A percentile compares a stretch with the other conserved stretches of the same genome.
phyloP scores from a whole-genome alignment of 768 basidiomycete species.

The Boletus rufocinnamomeus region DNA sequence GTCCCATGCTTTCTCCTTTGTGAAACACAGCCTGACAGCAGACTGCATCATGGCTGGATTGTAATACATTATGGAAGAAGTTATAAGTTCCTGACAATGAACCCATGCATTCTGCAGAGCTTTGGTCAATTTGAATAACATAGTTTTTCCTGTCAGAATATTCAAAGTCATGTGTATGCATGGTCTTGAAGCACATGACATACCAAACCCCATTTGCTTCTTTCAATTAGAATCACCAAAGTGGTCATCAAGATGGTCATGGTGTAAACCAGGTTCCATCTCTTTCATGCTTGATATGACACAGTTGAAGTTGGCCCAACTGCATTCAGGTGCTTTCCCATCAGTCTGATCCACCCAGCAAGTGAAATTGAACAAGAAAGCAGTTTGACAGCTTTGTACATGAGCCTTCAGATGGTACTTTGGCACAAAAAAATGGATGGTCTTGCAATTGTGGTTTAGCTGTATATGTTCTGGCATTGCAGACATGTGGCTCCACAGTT shows the following conservation, averaged over 20 bases:
- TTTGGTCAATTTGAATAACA: not conserved
- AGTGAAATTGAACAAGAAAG: not conserved
- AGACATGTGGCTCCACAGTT: not conserved
- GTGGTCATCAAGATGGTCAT: slow-evolving; percentile 6
- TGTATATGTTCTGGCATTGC: not conserved
- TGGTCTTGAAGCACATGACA: too few relatives aligned
- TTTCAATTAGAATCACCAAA: slow-evolving; percentile 6
- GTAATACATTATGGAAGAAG: not conserved
- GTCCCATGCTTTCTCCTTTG: not conserved
- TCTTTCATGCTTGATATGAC: too few relatives aligned
- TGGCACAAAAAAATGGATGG: not conserved
- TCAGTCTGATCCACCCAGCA: too few relatives aligned
- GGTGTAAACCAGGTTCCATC: not conserved
- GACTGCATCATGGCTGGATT: not conserved
- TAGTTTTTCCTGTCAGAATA: not conserved
- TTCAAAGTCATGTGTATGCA: too few relatives aligned
- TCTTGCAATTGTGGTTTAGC: not conserved
- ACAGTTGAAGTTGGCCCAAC: too few relatives aligned
- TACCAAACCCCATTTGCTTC: not conserved
- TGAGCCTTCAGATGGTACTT: not conserved
- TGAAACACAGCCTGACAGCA: not conserved
- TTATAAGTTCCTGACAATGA: not conserved
- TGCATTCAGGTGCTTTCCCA: too few relatives aligned
- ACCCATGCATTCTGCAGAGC: not conserved
- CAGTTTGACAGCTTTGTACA: not conserved